Evolutionary conservation across 2,329 filamentous ascomycete genomes (phyloP), one percentile per base, ranked within the genome.

Genomic region (Ploettnerulaceae sp.): DNA sequence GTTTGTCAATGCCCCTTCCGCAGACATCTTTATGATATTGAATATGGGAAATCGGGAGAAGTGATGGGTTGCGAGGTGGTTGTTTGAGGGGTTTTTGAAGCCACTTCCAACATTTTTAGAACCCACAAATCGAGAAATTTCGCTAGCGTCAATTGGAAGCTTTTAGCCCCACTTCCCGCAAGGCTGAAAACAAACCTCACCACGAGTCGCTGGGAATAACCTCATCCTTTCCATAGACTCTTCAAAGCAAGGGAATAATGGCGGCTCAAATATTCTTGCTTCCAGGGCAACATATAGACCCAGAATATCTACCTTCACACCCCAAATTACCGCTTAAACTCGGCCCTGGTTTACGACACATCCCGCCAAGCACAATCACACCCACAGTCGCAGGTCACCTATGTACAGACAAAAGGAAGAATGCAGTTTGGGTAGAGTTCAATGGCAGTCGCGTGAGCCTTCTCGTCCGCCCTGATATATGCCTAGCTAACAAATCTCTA

Each of bases 281-380:
- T 5, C 93, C 93, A 0, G 90, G 93, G 56, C 89, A 96, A 58
- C 63, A 70, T 24, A 75, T 96, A 35, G 79, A 87, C 48, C 65
- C 76, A 1, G 72, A 77, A 20, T 68, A 77, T 26, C 74, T 95
- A 28, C 87, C 88, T 2, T 77, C 77, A 22, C 75, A 84, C 52
- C 74, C 76, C 37, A 87, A 82, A 57, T 72, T 79, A 52, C 79
- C 88, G 29, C 73, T 95, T 53, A 87, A 86, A 46, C 76, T 96
- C 20, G 90, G 90, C 21, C 86, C 89, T 12, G 90, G 90, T 45
- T 75, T 96, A 47, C 84, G 85, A 51, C 82, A 94, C 66, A 81
- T 89, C 49, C 86, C 87, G 33, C 84, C 86, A n/a, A 78, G 77
- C 56, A 81, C 80, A 29, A 81, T 93, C 58, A 74, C 82, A 53